Evolutionary conservation across 2,329 filamentous ascomycete genomes (phyloP), one percentile per base, ranked within the genome.

Genomic region (Ceratocystis variospora): DNA sequence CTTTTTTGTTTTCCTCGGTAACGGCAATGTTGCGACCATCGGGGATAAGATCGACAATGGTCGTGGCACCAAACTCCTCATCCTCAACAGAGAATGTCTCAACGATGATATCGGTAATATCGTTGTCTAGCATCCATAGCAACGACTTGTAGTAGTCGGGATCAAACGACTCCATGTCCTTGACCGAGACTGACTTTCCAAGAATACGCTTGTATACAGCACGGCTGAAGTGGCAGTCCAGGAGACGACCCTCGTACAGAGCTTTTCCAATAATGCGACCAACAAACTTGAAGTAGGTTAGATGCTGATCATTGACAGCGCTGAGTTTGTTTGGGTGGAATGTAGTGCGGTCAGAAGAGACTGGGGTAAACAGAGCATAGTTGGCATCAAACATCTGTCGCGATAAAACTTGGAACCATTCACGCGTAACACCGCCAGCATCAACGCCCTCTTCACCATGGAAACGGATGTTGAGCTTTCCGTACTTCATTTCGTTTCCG

Each of bases 201-300:
- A 99, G 84, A 70, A 99, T 96, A 71, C 90, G 88, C 79, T 97
- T 97, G 82, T 99, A 99, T 63, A 99, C 93, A 15, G 95, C 95
- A 73, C 94, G 87, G 77, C 93, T 97, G 79, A 99, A 99, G 81
- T 97, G 96, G 76, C 94, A 99, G 76, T 99, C 94, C 37, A 99
- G 85, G 45, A 99, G 86, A 66, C 94, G 89, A 59, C 90, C 90
- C 78, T 99, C 95, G 75, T 97, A 99, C 62, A 99, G 81, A 46
- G 94, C 94, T 77, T 99, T 99, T 72, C 94, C 95, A 71, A 99
- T 99, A 76, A 99, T 91, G 62, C 94, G 89, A 53, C 94, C 94
- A 72, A 99, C 96, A 77, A 99, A 99, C 75, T 97, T 97, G 84
- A 99, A 99, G 83, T 96, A 99, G 80, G 90, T 86, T 68, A 97